Base-by-base conservation (phyloP, 2,329 filamentous ascomycete species). In the Beauveria varroae region DNA sequence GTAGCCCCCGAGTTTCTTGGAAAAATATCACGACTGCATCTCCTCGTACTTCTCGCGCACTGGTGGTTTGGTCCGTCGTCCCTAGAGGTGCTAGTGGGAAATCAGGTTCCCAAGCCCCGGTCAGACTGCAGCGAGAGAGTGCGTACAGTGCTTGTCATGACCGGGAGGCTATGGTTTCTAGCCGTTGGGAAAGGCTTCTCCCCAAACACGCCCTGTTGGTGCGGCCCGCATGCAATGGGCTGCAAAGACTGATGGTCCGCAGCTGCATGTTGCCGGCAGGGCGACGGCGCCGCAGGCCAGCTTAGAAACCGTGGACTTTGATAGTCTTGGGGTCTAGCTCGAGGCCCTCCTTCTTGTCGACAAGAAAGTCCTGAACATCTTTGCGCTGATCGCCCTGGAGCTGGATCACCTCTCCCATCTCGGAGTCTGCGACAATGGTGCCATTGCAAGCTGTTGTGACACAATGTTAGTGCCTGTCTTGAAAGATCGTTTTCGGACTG, bases 401-500 rank as follows among this genome's bases (percentile, higher is more conserved):
- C 85, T 99, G 95, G 75, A 99, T 97, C 85, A 98, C 93, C 84
- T 98, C 93, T 76, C 93, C 93, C 91, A 97, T 96, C 80, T 96
- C 92, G 71, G 85, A 86, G 80, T 98, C 93, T 75, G 86, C 86
- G 79, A 98, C 93, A 78, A 98, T 96, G 81, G 93, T 98, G 86
- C 95, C 95, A 97, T 99, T 98, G 91, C 93, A 98, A 79, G 95
- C 93, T 91, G 65, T 60, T 40, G 10, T 69, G 54, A 30, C n/a
- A 43, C 12, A 14, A 16, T 37, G 50, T 60, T 60, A 54, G 57
- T 12, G n/a, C 4, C 6, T n/a, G 30, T 41, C 22, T 20, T 22
- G 4, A 24, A 10, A 14, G 22, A 53, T 46, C 7, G 43, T 30
- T 24, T 22, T 28, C 55, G 8, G 22, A 16, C 34, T 51, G 40